Percentiles rank a stretch among this genome's conserved stretches.
Conservation (phyloP, 2,329 filamentous ascomycete genomes). For the Harringtonia lauricola region DNA sequence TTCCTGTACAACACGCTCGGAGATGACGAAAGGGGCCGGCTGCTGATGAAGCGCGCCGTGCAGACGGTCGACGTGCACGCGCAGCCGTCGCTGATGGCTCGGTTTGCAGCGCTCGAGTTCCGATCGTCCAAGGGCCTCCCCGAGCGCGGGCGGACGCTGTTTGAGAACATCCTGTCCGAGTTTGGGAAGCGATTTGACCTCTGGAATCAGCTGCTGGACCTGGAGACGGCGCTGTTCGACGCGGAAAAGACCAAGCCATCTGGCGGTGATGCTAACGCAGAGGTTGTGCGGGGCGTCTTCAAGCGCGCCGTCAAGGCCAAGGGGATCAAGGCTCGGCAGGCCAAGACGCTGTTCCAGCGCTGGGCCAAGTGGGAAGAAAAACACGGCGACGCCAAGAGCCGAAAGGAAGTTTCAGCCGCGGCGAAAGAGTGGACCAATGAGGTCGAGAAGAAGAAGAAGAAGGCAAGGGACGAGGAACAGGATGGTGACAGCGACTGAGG, state of each 20-base stretch:
- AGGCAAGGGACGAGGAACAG: conserved; percentile 17
- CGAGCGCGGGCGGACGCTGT: conserved; percentile 88
- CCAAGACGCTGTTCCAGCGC: conserved; percentile 79
- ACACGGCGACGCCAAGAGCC: conserved; percentile 56
- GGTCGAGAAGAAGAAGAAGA: conserved; percentile 25
- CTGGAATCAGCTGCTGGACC: conserved; percentile 84
- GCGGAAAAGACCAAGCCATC: conserved; percentile 34
- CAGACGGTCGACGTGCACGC: conserved; percentile 58
- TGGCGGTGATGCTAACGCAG: conserved; percentile 35
- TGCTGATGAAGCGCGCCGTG: conserved; percentile 69
- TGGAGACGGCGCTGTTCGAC: conserved; percentile 59
- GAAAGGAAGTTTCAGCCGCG: conserved; percentile 58
- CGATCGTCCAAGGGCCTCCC: conserved; percentile 69
- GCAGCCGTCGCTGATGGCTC: conserved; percentile 64
- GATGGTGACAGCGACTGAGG: neutral
- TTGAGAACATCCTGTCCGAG: conserved; percentile 73
- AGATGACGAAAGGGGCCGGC: conserved; percentile 62
- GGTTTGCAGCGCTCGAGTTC: conserved; percentile 90
- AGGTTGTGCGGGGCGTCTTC: conserved; percentile 63
- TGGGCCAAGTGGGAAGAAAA: conserved; percentile 85
- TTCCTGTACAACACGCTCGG: conserved; percentile 72
- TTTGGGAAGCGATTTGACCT: conserved; percentile 86
- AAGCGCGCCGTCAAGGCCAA: conserved; percentile 63
- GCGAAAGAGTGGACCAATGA: conserved; percentile 59
- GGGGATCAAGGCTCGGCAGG: conserved; percentile 69